A percentile compares a stretch with the other conserved stretches of the same genome.
phyloP scores from a whole-genome alignment of 2,329 filamentous ascomycete genomes.

The Colletotrichum sp. region DNA sequence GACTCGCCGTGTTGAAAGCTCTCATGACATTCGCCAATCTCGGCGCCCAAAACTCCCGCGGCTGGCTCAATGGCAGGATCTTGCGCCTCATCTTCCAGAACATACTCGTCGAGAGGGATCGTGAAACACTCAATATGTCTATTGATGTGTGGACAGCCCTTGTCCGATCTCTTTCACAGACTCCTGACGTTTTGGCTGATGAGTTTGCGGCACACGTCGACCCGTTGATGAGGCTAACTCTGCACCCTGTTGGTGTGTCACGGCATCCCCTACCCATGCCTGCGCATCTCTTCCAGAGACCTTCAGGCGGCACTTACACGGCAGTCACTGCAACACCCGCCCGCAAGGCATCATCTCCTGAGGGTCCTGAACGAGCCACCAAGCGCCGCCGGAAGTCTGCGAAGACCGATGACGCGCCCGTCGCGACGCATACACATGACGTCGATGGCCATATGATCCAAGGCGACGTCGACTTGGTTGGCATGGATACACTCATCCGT shows the following conservation, averaged over 20 bases:
- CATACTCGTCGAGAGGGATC: slow-evolving; percentile 89
- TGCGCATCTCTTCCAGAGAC: slow-evolving; percentile 84
- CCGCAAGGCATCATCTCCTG: slow-evolving; percentile 56
- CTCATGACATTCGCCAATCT: slow-evolving; percentile 92
- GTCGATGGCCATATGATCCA: slow-evolving; percentile 98
- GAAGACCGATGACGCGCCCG: slow-evolving; percentile 74
- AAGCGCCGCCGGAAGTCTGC: slow-evolving; percentile 84
- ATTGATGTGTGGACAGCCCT: slow-evolving; percentile 87
- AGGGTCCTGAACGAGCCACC: slow-evolving; percentile 65
- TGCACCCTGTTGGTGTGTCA: slow-evolving; percentile 91
- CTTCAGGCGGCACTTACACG: slow-evolving; percentile 85
- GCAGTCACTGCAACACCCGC: slow-evolving; percentile 47
- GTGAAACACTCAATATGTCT: slow-evolving; percentile 80
- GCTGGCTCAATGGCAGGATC: slow-evolving; percentile 91
- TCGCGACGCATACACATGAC: slow-evolving; percentile 79
- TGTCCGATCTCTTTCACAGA: slow-evolving; percentile 69
- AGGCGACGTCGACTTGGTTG: slow-evolving; percentile 93
- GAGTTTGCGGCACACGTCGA: slow-evolving; percentile 80
- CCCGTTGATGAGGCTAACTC: slow-evolving; percentile 81
- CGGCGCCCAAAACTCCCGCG: slow-evolving; percentile 77
- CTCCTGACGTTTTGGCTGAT: slow-evolving; percentile 67
- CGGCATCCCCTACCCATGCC: slow-evolving; percentile 94
- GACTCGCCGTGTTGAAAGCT: slow-evolving; percentile 90
- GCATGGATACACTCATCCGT: slow-evolving; percentile 84
- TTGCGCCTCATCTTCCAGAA: slow-evolving; percentile 94